Evolutionary conservation across 257 asterid genomes (phyloP).

Genomic region (Rauvolfia tetraphylla): DNA sequence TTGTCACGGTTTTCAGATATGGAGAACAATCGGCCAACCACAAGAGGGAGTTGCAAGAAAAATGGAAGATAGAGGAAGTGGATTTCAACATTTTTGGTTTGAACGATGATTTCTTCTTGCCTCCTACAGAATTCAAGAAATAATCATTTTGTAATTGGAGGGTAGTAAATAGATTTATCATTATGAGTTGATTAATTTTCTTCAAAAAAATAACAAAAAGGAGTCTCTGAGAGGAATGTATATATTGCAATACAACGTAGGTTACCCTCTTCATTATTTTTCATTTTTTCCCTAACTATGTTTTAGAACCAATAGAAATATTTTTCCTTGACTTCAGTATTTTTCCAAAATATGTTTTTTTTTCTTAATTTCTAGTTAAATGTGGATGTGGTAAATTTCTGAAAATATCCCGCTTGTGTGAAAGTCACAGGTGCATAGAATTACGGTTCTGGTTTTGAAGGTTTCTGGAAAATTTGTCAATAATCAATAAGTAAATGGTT

Average conservation of each 20-base stretch:
- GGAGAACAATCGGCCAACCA: slow-evolving; percentile 91
- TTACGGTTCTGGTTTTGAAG: too few relatives aligned
- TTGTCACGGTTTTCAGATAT: slow-evolving; percentile 71
- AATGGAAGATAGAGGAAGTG: slow-evolving; percentile 86
- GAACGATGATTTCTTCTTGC: slow-evolving; percentile 68
- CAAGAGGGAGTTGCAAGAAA: slow-evolving; percentile 72
- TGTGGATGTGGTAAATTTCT: too few relatives aligned
- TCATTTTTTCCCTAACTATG: not conserved
- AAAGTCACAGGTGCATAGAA: too few relatives aligned
- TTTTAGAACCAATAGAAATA: not conserved
- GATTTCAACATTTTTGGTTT: slow-evolving; percentile 69
- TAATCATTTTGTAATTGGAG: not conserved
- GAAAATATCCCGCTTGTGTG: too few relatives aligned
- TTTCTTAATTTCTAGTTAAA: too few relatives aligned
- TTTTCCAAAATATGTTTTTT: too few relatives aligned
- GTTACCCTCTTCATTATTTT: not conserved
- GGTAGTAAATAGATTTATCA: not conserved
- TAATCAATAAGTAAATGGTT: too few relatives aligned
- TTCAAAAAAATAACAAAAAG: too few relatives aligned
- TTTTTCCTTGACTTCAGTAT: too few relatives aligned
- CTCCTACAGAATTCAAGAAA: slow-evolving; percentile 57
- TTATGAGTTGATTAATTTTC: not conserved
- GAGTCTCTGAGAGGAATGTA: not conserved
- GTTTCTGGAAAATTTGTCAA: too few relatives aligned
- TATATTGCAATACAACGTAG: not conserved